Evolutionary conservation across 352 stramenopile genomes (phyloP).

Genomic region (Phytopythium chamaehyphon): DNA sequence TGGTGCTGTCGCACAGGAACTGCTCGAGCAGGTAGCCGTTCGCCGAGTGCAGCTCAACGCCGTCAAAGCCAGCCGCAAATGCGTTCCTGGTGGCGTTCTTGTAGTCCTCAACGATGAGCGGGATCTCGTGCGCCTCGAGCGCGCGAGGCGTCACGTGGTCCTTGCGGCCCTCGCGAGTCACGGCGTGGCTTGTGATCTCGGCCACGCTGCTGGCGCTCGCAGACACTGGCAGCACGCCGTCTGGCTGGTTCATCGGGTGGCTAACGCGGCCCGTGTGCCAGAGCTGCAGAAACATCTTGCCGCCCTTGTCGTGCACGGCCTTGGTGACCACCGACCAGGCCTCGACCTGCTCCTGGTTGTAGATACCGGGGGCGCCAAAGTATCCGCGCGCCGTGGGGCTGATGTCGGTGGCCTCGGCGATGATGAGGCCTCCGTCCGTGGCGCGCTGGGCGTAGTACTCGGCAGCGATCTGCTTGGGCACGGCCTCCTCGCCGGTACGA

Average conservation of each 20-base stretch:
- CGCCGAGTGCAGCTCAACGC: conserved; percentile 85
- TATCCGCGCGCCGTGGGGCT: conserved; percentile 25
- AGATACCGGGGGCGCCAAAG: conserved; percentile 36
- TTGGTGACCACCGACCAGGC: conserved; percentile 52
- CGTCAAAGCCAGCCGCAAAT: conserved; percentile 84
- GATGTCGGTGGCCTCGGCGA: conserved; percentile 50
- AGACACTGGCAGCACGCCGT: conserved; percentile 37
- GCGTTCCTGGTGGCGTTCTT: conserved; percentile 45
- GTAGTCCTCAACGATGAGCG: conserved; percentile 63
- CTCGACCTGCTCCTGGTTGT: conserved; percentile 37
- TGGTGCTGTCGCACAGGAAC: conserved; percentile 74
- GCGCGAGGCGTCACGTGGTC: conserved; percentile 40
- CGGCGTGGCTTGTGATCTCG: conserved; percentile 20
- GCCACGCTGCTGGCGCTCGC: conserved; percentile 25
- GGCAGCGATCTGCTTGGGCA: conserved; percentile 23
- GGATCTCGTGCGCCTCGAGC: conserved; percentile 69
- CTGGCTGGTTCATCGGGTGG: conserved; percentile 49
- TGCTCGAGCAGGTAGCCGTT: conserved; percentile 92
- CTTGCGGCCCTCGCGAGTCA: conserved; percentile 29
- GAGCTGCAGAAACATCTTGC: conserved; percentile 69
- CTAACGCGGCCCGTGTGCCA: conserved; percentile 71
- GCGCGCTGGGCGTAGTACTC: conserved; percentile 48
- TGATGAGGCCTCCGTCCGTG: conserved; percentile 41
- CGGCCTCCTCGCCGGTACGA: conserved; percentile 19
- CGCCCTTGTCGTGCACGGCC: conserved; percentile 63